Evolutionary conservation across 2,329 filamentous ascomycete species (phyloP).

Genomic region (Lecanicillium sp.): DNA sequence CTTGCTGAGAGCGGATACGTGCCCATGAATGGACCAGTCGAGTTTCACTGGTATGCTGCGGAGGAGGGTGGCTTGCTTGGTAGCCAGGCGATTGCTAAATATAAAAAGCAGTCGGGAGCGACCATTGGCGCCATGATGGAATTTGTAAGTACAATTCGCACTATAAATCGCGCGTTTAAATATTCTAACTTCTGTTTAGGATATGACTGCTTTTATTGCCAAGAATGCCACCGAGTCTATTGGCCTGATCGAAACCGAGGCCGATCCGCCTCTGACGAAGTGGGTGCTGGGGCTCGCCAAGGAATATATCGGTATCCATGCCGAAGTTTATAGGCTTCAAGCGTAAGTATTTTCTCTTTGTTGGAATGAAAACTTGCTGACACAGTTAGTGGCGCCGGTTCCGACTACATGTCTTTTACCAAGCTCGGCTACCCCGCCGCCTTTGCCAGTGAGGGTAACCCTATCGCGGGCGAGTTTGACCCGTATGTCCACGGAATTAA

Average conservation of each 20-base stretch:
- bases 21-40: constrained; percentile 38
- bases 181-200: constrained; percentile 39
- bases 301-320: constrained; percentile 27
- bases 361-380: neutral
- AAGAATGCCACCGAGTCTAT: constrained; percentile 30
- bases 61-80: constrained; percentile 61
- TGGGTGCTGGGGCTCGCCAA: constrained; percentile 25
- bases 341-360: constrained; percentile 14
- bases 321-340: constrained; percentile 23
- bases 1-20: constrained; percentile 39
- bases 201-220: constrained; percentile 31
- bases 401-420: constrained; percentile 33
- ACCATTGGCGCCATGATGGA: constrained; percentile 69
- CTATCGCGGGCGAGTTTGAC: constrained; percentile 25
- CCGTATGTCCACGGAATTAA: constrained; percentile 27
- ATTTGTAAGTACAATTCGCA: constrained; percentile 18
- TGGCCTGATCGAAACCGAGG: constrained; percentile 28
- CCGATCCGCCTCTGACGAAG: constrained; percentile 25
- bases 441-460: constrained; percentile 30
- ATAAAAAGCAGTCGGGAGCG: constrained; percentile 53
- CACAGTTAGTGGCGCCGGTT: constrained; percentile 22
- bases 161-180: constrained; percentile 12
- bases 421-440: constrained; percentile 28
- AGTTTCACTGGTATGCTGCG: constrained; percentile 76
- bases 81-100: constrained; percentile 60